phyloP scores from a whole-genome alignment of 2,329 filamentous ascomycete genomes.

The Ophiostoma novo-ulmi region DNA sequence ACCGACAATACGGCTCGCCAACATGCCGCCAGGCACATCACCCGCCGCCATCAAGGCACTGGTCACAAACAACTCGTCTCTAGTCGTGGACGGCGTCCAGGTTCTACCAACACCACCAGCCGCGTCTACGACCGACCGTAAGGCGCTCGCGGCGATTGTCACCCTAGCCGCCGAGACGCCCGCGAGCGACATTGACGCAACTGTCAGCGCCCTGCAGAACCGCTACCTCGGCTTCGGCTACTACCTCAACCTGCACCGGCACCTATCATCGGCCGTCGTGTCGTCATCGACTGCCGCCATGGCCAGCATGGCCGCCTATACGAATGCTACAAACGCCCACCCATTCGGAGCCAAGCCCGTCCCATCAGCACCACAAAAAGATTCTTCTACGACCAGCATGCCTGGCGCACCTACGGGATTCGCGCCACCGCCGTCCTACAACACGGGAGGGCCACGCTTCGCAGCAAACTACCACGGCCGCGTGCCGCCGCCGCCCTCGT shows the following conservation, averaged over 20 bases:
- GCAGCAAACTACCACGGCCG: not conserved
- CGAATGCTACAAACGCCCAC: conserved; percentile 34
- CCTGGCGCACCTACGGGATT: not conserved
- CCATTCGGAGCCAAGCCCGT: conserved; percentile 27
- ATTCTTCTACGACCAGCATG: not conserved
- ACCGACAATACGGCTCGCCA: conserved; percentile 57
- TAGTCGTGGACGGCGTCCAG: conserved; percentile 68
- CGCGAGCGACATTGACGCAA: conserved; percentile 74
- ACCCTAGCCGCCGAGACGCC: conserved; percentile 75
- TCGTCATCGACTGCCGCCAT: conserved; percentile 33
- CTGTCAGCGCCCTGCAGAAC: conserved; percentile 73
- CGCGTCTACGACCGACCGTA: conserved; percentile 56
- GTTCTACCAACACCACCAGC: conserved; percentile 54
- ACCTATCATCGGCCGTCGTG: conserved; percentile 73
- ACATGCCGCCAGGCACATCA: conserved; percentile 56
- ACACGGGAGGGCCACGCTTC: not conserved
- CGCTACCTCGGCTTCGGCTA: conserved; percentile 80
- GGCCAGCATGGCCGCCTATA: not conserved
- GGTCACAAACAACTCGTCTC: conserved; percentile 42
- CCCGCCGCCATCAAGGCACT: conserved; percentile 56
- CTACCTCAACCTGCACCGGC: conserved; percentile 72
- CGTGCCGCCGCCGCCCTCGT: conserved; percentile 6
- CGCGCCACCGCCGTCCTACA: conserved; percentile 7
- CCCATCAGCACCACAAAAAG: not conserved
- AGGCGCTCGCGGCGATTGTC: conserved; percentile 71